Evolutionary conservation across 805 yeast genomes (phyloP).

Genomic region (Barnettozyma populi): DNA sequence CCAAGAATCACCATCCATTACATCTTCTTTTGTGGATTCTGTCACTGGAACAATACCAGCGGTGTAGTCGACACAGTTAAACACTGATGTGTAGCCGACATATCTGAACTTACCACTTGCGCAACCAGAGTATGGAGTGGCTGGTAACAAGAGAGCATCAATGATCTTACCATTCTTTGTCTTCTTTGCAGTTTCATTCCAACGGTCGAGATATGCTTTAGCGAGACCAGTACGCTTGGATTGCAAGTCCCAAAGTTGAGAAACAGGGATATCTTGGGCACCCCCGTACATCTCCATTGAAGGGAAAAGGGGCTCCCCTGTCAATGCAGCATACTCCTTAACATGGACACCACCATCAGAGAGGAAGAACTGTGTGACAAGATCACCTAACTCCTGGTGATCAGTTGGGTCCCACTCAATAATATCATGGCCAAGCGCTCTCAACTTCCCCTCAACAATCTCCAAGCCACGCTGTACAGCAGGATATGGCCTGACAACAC

Average conservation of each 20-base stretch:
- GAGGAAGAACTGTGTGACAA: slow-evolving; percentile 31
- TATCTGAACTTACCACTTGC: slow-evolving; percentile 19
- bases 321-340: slow-evolving; percentile 28
- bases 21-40: slow-evolving; percentile 42
- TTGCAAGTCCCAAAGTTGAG: slow-evolving; percentile 40
- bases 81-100: slow-evolving; percentile 44
- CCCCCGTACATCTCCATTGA: slow-evolving; percentile 35
- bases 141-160: slow-evolving; percentile 44
- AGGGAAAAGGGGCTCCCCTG: slow-evolving; percentile 43
- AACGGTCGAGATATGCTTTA: slow-evolving; percentile 36
- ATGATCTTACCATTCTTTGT: slow-evolving; percentile 37
- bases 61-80: slow-evolving; percentile 51
- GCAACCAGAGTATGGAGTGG: slow-evolving; percentile 32
- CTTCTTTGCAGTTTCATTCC: slow-evolving; percentile 32
- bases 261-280: slow-evolving; percentile 31
- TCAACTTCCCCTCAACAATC: slow-evolving; percentile 22
- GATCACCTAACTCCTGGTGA: slow-evolving; percentile 30
- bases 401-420: slow-evolving; percentile 40
- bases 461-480: slow-evolving; percentile 45
- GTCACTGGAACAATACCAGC: slow-evolving; percentile 56
- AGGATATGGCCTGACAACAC: slow-evolving; percentile 44
- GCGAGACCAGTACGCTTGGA: slow-evolving; percentile 33
- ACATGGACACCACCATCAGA: slow-evolving; percentile 37
- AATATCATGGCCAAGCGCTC: slow-evolving; percentile 36
- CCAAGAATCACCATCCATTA: slow-evolving; percentile 27